Evolutionary conservation across 75 land plant genomes (phyloP).

Genomic region (Cupressus sempervirens): DNA sequence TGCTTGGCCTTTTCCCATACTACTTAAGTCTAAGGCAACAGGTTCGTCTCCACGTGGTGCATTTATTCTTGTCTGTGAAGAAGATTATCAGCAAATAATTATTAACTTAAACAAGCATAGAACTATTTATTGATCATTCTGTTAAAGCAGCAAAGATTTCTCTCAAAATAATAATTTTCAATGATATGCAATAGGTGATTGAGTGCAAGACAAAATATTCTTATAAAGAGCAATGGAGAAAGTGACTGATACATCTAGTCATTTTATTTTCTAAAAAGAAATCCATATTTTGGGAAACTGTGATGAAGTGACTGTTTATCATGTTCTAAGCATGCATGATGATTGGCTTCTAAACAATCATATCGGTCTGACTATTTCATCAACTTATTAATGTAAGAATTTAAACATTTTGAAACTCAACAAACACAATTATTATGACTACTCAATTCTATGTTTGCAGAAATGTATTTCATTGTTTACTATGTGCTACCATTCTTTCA

Average conservation of each 20-base stretch:
- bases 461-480: neutral
- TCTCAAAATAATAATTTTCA: neutral
- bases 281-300: no score
- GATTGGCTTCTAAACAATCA: neutral
- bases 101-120: neutral
- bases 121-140: neutral
- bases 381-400: neutral
- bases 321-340: neutral
- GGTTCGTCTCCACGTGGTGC: slow-evolving; percentile 79
- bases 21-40: slow-evolving; percentile 62
- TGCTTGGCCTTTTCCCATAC: slow-evolving; percentile 81
- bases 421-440: neutral
- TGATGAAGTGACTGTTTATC: neutral
- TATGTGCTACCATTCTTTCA: neutral
- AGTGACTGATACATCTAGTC: neutral
- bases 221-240: neutral
- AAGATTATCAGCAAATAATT: neutral
- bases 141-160: neutral
- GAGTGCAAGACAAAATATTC: neutral
- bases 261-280: no score
- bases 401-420: neutral
- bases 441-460: neutral
- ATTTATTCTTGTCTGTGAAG: slow-evolving; percentile 53
- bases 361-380: neutral
- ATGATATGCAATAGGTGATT: neutral